Base-by-base conservation (phyloP, 2,329 filamentous ascomycete species). In the Cordyceps tenuipes region DNA sequence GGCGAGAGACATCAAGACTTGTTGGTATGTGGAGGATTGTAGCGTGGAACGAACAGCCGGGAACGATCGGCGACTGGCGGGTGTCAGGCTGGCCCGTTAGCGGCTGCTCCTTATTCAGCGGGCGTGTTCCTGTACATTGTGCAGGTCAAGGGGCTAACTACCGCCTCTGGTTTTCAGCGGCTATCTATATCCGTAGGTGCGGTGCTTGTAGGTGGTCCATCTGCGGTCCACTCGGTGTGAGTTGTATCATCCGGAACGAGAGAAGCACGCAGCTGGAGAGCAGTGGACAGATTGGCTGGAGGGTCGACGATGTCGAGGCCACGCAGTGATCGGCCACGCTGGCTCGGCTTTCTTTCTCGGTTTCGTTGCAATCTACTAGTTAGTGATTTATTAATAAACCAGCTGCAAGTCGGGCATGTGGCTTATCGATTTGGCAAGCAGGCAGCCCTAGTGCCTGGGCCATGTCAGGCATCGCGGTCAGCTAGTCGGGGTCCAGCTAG, bases 11-110 rank as follows among this genome's bases (percentile, higher is more conserved):
- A 3, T 29, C 3, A 29, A 29, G 29, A 29, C 9, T 36, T 12
- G 13, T 7, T 26, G 43, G 46, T 2, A 19, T 49, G 47, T 36
- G 56, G 47, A 44, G 34, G 56, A 36, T 4, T 51, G 56, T 17
- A 43, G 34, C 29, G 36, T 49, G 44, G 36, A 58, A 50, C 56
- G 39, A 59, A 50, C 8, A 17, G n/a, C 56, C 44, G n/a, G 34
- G 31, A 47, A 47, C 56, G 48, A 59, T 59, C 56, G 48, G 56
- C 56, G 48, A 47, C 47, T 59, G 44, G 56, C 56, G 56, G 39
- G 56, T 59, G 48, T 46, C 56, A 52, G 48, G 46, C 36, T 43
- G 46, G 46, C 48, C 48, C 54, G 54, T 44, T 23, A 52, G 48
- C 48, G 39, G 48, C 47, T 31, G 44, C 26, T 47, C n/a, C 26